A percentile compares a stretch with the other conserved stretches of the same genome.
phyloP scores from a whole-genome alignment of 2,329 filamentous ascomycete species.

The Berkeleyomyces basicola region DNA sequence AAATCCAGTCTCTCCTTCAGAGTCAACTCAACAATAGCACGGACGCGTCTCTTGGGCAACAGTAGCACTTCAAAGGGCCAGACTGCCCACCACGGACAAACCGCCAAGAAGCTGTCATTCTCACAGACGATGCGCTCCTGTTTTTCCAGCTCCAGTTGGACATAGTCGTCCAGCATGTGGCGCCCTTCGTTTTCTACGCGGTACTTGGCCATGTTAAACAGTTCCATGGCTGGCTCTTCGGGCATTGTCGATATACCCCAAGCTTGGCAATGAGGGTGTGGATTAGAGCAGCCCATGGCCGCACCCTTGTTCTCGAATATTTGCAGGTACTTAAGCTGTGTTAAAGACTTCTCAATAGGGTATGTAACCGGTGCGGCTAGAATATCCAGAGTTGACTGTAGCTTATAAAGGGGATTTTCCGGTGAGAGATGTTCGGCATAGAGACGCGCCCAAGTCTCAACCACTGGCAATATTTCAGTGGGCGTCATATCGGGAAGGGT shows the following conservation, averaged over 20 bases:
- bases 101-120: slow-evolving; percentile 67
- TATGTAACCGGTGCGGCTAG: slow-evolving; percentile 25
- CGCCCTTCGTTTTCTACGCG: slow-evolving; percentile 51
- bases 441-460: slow-evolving; percentile 82
- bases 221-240: slow-evolving; percentile 71
- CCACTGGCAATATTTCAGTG: slow-evolving; percentile 59
- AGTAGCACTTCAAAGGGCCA: slow-evolving; percentile 97
- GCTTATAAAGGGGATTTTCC: slow-evolving; percentile 41
- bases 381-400: slow-evolving; percentile 24
- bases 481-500: slow-evolving; percentile 82
- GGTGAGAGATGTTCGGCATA: slow-evolving; percentile 69
- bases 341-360: slow-evolving; percentile 21
- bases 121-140: slow-evolving; percentile 70
- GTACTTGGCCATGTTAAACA: slow-evolving; percentile 66
- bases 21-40: slow-evolving; percentile 68
- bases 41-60: slow-evolving; percentile 66
- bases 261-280: slow-evolving; percentile 89
- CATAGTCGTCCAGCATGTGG: slow-evolving; percentile 76
- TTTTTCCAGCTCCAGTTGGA: slow-evolving; percentile 63
- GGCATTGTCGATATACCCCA: slow-evolving; percentile 89
- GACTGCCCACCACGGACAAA: slow-evolving; percentile 94
- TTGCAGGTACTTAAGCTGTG: slow-evolving; percentile 64
- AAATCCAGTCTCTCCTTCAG: slow-evolving; percentile 54
- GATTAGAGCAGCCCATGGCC: slow-evolving; percentile 97
- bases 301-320: slow-evolving; percentile 98